phyloP scores from a whole-genome alignment of 768 basidiomycete species.

The Russula compacta region DNA sequence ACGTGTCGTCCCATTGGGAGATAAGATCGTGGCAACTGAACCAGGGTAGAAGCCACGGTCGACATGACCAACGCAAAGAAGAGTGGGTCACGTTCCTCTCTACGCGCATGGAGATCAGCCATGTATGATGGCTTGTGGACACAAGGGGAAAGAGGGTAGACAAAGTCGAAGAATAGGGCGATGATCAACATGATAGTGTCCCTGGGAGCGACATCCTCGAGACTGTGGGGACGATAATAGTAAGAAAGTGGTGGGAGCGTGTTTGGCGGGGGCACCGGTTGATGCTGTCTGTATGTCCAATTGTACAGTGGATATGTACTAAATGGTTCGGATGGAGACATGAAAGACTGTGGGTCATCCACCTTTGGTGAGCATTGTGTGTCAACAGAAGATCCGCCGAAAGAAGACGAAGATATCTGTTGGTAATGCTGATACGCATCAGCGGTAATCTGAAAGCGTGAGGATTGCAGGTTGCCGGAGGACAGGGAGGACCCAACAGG shows the following conservation, averaged over 20 bases:
- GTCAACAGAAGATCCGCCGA: constrained; percentile 34
- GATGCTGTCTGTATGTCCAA: constrained; percentile 65
- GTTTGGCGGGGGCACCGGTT: constrained; percentile 37
- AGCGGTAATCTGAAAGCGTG: constrained; percentile 60
- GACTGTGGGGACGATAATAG: constrained; percentile 63
- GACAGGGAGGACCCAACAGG: constrained; percentile 30
- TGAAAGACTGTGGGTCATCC: constrained; percentile 36
- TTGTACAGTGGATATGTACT: constrained; percentile 58
- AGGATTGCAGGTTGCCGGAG: constrained; percentile 46
- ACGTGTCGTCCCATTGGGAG: constrained; percentile 78
- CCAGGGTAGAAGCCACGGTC: constrained; percentile 77
- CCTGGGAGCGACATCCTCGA: constrained; percentile 76
- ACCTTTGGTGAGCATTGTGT: constrained; percentile 27
- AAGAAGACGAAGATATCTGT: constrained; percentile 31
- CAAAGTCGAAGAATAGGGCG: constrained; percentile 87
- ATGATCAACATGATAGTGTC: constrained; percentile 77
- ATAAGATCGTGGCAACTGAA: constrained; percentile 83
- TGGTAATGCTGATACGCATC: constrained; percentile 59
- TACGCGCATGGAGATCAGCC: constrained; percentile 70
- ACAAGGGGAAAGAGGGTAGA: constrained; percentile 85
- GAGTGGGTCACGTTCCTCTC: constrained; percentile 82
- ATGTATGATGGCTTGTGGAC: constrained; percentile 88
- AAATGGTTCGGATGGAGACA: constrained; percentile 42
- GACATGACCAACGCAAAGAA: constrained; percentile 90
- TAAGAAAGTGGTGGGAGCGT: constrained; percentile 52